Evolutionary conservation across 306 rosid species (phyloP), one percentile per base, ranked within the genome.

Genomic region (Hylodesmum podocarpum): DNA sequence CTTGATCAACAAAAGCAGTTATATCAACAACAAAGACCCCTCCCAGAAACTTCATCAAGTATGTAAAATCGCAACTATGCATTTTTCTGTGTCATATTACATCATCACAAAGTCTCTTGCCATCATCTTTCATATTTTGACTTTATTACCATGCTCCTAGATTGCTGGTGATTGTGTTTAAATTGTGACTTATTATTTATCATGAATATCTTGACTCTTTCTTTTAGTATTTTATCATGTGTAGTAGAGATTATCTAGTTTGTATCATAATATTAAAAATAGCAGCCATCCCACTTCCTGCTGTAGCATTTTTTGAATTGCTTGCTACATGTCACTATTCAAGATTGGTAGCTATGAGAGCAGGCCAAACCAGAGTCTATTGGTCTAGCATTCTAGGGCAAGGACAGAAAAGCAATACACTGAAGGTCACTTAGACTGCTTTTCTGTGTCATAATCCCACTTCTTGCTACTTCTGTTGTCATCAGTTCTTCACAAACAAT

Each of bases 1-100:
- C 82, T 91, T 80, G 99, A 96, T 84, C 99, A 86, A 75, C 99
- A 81, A 79, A 92, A 93, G 86, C 99, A 92, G 84, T 44, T 91
- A 63, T 96, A 91, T 84, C 98, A 91, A 82, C 50, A 97, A 75
- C 98, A 87, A 68, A 89, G 94, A 77, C 68, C 91, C 49, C 89
- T 81, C 81, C 97, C 87, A 40, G 99, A 96, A 76, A 87, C 97
- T 6, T 89, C 99, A 24, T 91, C 99, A 40, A 88, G 99, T 96
- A 89, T 4, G 90, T 73, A 65, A 65, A 78, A 25, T 79, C 72
- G 66, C 21, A 3, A 58, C 31, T 76, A 46, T 75, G 67, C 75
- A 15, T 65, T 55, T 41, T 73, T 70, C 29, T 65, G 10, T 41
- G 68, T 22, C 46, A n/a, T n/a, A n/a, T n/a, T n/a, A n/a, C n/a